Percentiles rank a stretch among this genome's conserved stretches.
Conservation (phyloP, 306 rosid species). For the Vigna hirtella region DNA sequence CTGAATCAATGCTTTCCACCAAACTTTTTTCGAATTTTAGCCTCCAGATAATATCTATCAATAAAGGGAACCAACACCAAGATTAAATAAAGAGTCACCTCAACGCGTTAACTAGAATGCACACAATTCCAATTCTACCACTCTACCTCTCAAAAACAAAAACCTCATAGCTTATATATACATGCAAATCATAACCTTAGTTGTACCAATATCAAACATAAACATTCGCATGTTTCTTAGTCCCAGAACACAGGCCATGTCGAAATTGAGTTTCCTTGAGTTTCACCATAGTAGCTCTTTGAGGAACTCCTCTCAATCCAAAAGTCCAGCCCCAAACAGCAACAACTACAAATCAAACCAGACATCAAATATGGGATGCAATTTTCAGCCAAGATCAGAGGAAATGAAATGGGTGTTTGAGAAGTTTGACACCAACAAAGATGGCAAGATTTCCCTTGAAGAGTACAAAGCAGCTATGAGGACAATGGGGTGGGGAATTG, state of each 20-base stretch:
- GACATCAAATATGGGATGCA: not conserved
- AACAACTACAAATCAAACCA: constrained; percentile 38
- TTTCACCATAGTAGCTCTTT: constrained; percentile 43
- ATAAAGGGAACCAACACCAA: not conserved
- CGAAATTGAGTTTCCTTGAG: constrained; percentile 50
- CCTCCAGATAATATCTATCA: not conserved
- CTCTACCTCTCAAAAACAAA: not conserved
- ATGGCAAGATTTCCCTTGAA: constrained; percentile 64
- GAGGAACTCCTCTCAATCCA: constrained; percentile 28
- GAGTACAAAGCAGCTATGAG: constrained; percentile 64
- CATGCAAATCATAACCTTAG: not conserved
- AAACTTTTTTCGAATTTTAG: not conserved
- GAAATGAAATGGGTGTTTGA: constrained; percentile 70
- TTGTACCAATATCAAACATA: not conserved
- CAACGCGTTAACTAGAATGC: constrained; percentile 21
- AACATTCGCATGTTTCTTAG: not conserved
- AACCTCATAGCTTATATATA: constrained; percentile 14
- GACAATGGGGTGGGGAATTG: constrained; percentile 46
- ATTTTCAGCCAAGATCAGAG: constrained; percentile 49
- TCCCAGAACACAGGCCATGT: constrained; percentile 29
- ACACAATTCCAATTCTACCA: not conserved
- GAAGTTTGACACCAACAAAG: constrained; percentile 68
- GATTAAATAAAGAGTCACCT: not conserved
- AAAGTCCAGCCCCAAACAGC: constrained; percentile 29
- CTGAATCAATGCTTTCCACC: constrained; percentile 15